Base-by-base conservation (phyloP, 2,329 filamentous ascomycete species). In the Fulvia fulva region DNA sequence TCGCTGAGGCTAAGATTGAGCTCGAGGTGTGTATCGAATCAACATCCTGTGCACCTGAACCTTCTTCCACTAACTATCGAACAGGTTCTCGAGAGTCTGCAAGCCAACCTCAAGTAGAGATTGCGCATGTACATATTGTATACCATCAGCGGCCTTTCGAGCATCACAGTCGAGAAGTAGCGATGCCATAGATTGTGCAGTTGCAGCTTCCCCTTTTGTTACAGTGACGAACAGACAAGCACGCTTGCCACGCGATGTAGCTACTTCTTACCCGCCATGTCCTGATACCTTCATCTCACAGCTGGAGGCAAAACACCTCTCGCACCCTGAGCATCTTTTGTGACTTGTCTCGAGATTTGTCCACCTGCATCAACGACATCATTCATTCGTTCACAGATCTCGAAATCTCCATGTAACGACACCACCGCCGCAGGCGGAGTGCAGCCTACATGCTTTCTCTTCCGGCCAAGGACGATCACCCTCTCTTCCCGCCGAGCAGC, bases 1-100 rank as follows among this genome's bases (percentile, higher is more conserved):
- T 97, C 79, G 93, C 93, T 66, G 94, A 99, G 86, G 94, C 94
- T 68, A 97, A 97, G 86, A 93, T 99, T 76, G 93, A 97, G 84
- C 81, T 99, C 69, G 94, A 99, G 91, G 93, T 96, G 79, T 75
- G 82, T 69, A 55, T 54, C n/a, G 59, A 26, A 63, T 64, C 69
- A 14, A 34, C 64, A 71, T 74, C 70, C 16, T 37, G 19, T 34
- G 23, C 3, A 14, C 50, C 16, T 16, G 9, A 28, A 28, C 30
- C 3, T 45, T 28, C 44, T 32, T 46, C 51, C 51, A 62, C 55
- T 57, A 56, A 66, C 41, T 7, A 30, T 21, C 47, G 11, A 2
- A 19, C 65, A 92, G 89, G 88, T 93, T 72, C 83, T 94, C 70
- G 90, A 94, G 84, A 89, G 85, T 75, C 83, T 94, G 71, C 87